Base-by-base conservation (phyloP, 495 filamentous ascomycete genomes). In the Xylaria acuta region DNA sequence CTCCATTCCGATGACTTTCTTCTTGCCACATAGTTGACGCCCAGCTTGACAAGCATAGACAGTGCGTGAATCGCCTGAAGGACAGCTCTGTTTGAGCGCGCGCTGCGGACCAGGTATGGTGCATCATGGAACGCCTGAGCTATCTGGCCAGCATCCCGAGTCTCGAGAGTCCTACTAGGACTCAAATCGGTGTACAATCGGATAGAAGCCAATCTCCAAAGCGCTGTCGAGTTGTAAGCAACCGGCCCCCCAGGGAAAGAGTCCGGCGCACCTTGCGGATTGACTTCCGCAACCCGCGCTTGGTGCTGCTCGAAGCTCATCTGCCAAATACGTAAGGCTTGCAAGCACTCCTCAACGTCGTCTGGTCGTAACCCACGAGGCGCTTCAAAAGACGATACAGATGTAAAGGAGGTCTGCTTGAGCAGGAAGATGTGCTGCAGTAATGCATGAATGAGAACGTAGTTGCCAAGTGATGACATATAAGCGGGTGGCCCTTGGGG, bases 1-100 rank as follows among this genome's bases (percentile, higher is more conserved):
- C 90, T 91, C 91, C 91, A 93, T 60, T 90, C 86, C 7, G 88
- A 84, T 3, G 89, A 90, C 72, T 92, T 91, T 1, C 89, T 91
- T 73, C 88, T 88, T 9, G 91, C 90, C 14, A 93, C 90, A 71
- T 90, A 91, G 41, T 88, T 89, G 40, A 92, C 90, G 0, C 91
- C 91, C 32, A 90, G 80, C 74, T 91, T 92, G 60, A 93, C 88
- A 0, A 92, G 85, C 59, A 90, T 89, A 47, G 88, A 89, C 59
- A 93, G 80, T 0, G 91, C 89, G 68, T 92, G 90, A n/a, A 90
- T 88, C 30, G 90, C 90, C 71, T 92, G 90, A 1, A 91, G 82
- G 2, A 91, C 87, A 0, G 90, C 90, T 2, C 88, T 80, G 9
- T 87, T 89, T 1, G 91, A 82, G 1, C 86, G 85, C 4, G 84